Conservation (phyloP, 2,329 filamentous ascomycete species). For the Cercospora canescens region DNA sequence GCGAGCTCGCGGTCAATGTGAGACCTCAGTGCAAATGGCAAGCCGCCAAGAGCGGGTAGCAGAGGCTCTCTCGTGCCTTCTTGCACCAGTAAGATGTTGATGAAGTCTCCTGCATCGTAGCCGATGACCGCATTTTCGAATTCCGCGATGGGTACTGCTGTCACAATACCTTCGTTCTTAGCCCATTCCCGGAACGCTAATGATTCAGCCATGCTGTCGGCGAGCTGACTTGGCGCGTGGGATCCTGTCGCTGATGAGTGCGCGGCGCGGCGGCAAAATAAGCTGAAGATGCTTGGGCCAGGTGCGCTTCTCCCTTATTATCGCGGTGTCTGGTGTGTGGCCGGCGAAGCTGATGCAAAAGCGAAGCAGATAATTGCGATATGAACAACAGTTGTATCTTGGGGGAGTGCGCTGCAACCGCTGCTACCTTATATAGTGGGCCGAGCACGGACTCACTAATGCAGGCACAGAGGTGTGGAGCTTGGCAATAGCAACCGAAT, state of each 20-base stretch:
- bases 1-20: constrained; percentile 75
- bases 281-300: neutral
- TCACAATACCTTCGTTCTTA: constrained; percentile 13
- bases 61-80: constrained; percentile 78
- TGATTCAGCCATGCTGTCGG: constrained; percentile 15
- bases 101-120: constrained; percentile 73
- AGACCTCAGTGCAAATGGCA: constrained; percentile 74
- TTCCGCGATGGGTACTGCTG: constrained; percentile 13
- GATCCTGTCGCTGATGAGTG: neutral
- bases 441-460: neutral
- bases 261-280: neutral
- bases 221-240: neutral
- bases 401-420: neutral
- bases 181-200: constrained; percentile 26
- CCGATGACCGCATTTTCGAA: constrained; percentile 37
- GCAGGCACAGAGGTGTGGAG: neutral
- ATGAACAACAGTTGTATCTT: neutral
- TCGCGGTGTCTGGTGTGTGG: neutral
- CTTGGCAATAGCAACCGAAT: neutral
- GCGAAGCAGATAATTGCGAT: neutral
- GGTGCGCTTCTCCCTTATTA: neutral
- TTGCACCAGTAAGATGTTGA: constrained; percentile 73
- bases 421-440: neutral
- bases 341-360: neutral
- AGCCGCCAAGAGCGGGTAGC: constrained; percentile 82